Percentiles rank a stretch among this genome's conserved stretches.
Conservation (phyloP, 306 rosid species). For the Adenanthera pavonina region DNA sequence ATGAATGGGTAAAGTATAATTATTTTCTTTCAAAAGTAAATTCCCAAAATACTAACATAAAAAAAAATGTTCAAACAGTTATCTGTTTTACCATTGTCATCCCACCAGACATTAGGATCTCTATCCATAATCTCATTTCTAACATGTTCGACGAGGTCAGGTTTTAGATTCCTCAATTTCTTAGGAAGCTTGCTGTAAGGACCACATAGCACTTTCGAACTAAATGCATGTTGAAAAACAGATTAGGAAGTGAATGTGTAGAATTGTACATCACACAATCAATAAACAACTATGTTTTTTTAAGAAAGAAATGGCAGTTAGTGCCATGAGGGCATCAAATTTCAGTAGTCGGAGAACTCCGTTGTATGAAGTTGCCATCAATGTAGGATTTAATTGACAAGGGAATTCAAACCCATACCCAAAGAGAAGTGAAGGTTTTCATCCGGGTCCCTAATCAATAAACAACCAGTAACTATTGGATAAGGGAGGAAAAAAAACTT, state of each 20-base stretch:
- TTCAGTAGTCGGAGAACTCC: too few relatives aligned
- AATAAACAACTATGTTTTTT: not conserved
- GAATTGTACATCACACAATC: slow-evolving; percentile 24
- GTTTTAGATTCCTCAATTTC: slow-evolving; percentile 92
- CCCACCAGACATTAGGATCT: slow-evolving; percentile 93
- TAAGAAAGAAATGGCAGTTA: too few relatives aligned
- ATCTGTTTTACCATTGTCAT: slow-evolving; percentile 69
- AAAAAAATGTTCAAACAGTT: slow-evolving; percentile 36
- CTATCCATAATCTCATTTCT: slow-evolving; percentile 96
- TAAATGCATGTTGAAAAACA: slow-evolving; percentile 45
- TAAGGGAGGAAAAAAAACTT: not conserved
- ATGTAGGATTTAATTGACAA: too few relatives aligned
- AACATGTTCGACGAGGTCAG: slow-evolving; percentile 91
- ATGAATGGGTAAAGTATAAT: slow-evolving; percentile 22
- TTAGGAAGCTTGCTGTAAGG: slow-evolving; percentile 99
- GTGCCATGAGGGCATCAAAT: too few relatives aligned
- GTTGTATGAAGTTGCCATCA: too few relatives aligned
- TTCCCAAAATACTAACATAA: slow-evolving; percentile 24
- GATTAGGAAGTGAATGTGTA: slow-evolving; percentile 34
- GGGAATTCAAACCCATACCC: too few relatives aligned
- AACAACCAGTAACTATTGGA: slow-evolving; percentile 8
- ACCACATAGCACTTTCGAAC: slow-evolving; percentile 88
- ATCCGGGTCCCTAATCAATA: too few relatives aligned
- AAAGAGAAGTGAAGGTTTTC: too few relatives aligned
- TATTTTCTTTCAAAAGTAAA: slow-evolving; percentile 38